Evolutionary conservation across 2,329 filamentous ascomycete species (phyloP), one percentile per base, ranked within the genome.

Genomic region (Alternaria solani): DNA sequence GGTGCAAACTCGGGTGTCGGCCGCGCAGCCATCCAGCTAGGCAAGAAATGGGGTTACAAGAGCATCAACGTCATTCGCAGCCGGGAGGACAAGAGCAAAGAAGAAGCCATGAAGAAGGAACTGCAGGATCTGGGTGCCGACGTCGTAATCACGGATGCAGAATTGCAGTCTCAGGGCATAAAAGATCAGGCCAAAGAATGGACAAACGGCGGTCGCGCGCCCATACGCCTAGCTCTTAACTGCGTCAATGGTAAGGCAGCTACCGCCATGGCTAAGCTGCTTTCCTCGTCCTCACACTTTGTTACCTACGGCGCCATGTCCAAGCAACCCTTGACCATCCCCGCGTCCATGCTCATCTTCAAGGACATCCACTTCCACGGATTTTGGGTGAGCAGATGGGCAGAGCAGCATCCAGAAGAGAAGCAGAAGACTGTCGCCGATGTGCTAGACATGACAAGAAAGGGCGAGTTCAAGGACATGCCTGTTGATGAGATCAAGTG

Each of bases 221-320:
- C 87, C 14, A 85, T 98, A 55, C 87, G 88, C 42, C 83, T 99
- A 1, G 95, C 89, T 0, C 80, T 99, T 59, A 99, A 99, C 79
- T 98, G 95, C 76, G 94, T 99, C 0, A 95, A 95, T 38, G 95
- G 95, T 5, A 92, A 94, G 76, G 88, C 89, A 11, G 93, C 93
- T 4, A 90, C 90, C 28, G 86, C 89, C 1, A 83, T 99, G 73
- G 90, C 94, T 6, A 92, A 93, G 72, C 85, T 87, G 7, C 84
- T 99, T 3, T 75, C 75, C 5, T 81, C 87, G 0, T 86, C 87
- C 23, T 91, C 87, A 1, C 89, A 90, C 57, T 84, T 98, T 78
- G 93, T 99, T 25, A 97, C 94, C 5, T 99, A 99, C 75, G 95
- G 95, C 26, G 94, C 92, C 51, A 99, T 99, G 95, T 89, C 91